Percentiles rank a stretch among this genome's conserved stretches.
These are phyloP conservation scores for Passiflora organensis DNA, from an alignment of 345 rosid genomes.

Conservation along the genomic window DNA sequence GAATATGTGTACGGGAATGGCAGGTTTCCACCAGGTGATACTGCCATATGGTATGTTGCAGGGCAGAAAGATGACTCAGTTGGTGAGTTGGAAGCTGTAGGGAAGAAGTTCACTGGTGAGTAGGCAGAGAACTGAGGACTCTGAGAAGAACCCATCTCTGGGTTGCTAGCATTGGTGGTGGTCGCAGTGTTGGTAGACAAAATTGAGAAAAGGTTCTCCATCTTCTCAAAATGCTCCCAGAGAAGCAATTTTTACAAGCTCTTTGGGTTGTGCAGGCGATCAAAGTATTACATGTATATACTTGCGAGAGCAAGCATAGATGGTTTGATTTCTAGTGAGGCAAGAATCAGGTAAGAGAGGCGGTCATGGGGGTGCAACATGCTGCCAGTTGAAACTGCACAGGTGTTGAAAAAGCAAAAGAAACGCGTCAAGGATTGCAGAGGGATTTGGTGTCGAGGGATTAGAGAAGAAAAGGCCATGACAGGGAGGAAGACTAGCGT, in stretches of 20 bases:
- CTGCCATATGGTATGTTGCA: neutral
- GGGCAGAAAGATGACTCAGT: conserved; percentile 6
- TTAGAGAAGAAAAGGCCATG: conserved; percentile 12
- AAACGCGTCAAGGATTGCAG: conserved; percentile 29
- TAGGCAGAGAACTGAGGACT: conserved; percentile 10
- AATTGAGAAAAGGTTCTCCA: conserved; percentile 20
- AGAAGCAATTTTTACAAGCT: neutral
- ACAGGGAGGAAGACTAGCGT: neutral
- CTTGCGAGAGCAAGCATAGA: neutral
- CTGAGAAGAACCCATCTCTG: conserved; percentile 1
- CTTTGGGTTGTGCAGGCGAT: neutral
- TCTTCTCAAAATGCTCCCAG: neutral
- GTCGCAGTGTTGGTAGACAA: neutral
- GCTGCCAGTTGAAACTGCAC: conserved; percentile 23
- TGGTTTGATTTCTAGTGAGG: conserved; percentile 3
- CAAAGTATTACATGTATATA: neutral
- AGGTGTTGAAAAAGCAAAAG: conserved; percentile 31
- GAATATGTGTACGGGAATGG: conserved; percentile 10
- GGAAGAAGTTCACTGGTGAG: conserved; percentile 2
- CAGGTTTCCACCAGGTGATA: conserved; percentile 8
- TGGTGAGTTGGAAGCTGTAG: conserved; percentile 4
- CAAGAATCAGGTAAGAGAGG: conserved; percentile 13
- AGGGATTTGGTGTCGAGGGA: conserved; percentile 3
- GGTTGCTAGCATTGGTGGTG: conserved; percentile 1
- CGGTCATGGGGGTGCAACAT: conserved; percentile 14